Base-by-base conservation (phyloP, 345 rosid genomes). In the Bruguiera parviflora region DNA sequence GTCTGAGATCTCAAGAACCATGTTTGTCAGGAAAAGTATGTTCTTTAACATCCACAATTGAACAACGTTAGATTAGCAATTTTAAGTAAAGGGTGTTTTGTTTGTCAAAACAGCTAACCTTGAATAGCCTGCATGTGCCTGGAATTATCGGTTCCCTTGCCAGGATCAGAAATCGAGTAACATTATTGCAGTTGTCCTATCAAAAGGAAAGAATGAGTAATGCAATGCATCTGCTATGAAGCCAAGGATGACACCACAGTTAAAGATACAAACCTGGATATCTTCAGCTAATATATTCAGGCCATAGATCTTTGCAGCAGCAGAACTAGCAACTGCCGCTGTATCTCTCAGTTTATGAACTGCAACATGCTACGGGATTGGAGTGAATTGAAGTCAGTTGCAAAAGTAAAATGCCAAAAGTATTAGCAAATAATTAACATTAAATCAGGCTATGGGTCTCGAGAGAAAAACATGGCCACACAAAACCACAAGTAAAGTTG, bases 91-190 rank as follows among this genome's bases (percentile, higher is more conserved):
- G 49, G 8, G 19, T 8, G 32, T 35, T 62, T 60, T 19, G 19
- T 35, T 57, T 37, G 28, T 27, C 66, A 2, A 32, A 73, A 73
- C n/a, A 68, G 69, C 72, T 74, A 76, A 95, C 99, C 99, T 95
- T 95, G 73, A 92, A 95, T 58, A 89, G 94, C 82, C 84, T 83
- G 70, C 84, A 84, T 0, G 79, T 89, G 78, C 92, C 94, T 67
- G 99, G 98, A 77, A 95, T 95, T 62, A 95, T 84, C 32, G 99
- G 99, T 68, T 95, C 99, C 80, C 99, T 90, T 59, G 99, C 99
- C 67, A 95, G 91, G 88, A 92, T 95, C 70, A 95, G 82, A 78
- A 95, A 95, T 68, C 98, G 87, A 56, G 98, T 95, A 52, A 95
- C 87, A 81, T 95, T 95, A 76, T 92, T 91, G 58, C 78, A 79